Base-by-base conservation (phyloP, 2,329 filamentous ascomycete genomes). In the Coniella vitis region DNA sequence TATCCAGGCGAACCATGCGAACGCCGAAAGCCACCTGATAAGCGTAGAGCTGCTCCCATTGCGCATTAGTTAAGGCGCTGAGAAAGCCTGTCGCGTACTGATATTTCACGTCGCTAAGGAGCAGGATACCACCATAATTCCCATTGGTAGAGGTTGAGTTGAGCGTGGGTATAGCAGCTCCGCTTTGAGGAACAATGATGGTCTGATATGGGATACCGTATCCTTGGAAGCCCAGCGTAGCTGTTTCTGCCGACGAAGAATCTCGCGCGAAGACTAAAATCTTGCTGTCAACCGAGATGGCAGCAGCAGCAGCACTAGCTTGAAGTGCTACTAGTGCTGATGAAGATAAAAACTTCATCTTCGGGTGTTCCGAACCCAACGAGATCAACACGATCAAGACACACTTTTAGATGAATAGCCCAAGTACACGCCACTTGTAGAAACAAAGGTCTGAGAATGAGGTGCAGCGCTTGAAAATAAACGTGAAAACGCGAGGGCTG, bases 121-220 rank as follows among this genome's bases (percentile, higher is more conserved):
- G 63, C 17, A 83, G 69, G 57, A 83, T 79, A 42, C 75, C 78
- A 19, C 77, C 79, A 56, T 75, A 83, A 60, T 79, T 81, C 52
- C 79, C 79, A 45, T 67, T 61, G 3, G 64, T 68, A 0, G 64
- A 55, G 3, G 69, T 69, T 12, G 67, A 65, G 57, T 75, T 81
- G 29, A 83, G 68, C 0, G 62, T 53, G 1, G 79, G 79, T 21
- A 83, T 69, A 16, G 63, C 55, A 5, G 69, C 63, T 12, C 79
- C 79, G 7, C 59, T 56, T 56, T 76, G 67, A 7, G 78, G 76
- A 14, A 83, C 76, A 16, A 74, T 55, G 12, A 81, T 57, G 5
- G 72, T 67, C 55, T 80, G 66, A 56, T 71, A 82, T 1, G 78
- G 76, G 53, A 83, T 82, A 29, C 77, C 79, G 56, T 83, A 83